Base-by-base conservation (phyloP, 306 rosid species). In the Vigna mungo region DNA sequence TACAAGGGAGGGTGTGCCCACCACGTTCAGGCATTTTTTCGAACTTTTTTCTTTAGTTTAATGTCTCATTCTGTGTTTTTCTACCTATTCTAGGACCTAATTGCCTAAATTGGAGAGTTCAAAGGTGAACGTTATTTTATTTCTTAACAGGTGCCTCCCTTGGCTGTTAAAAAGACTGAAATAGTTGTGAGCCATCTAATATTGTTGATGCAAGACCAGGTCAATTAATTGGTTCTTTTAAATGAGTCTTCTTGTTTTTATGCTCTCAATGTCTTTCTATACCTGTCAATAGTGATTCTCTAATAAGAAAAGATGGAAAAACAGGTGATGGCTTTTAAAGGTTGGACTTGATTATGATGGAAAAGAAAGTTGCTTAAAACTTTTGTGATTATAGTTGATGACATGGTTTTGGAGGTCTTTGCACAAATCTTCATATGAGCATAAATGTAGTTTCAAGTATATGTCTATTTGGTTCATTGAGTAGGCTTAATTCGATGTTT, bases 151-250 rank as follows among this genome's bases (percentile, higher is more conserved):
- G 86, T 93, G 49, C 98, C 97, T 73, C 98, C 98, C 7, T 85
- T 93, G 89, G 90, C 88, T 71, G 78, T 86, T 36, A 79, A 82
- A 39, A 93, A 87, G 91, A 93, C 96, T 16, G 96, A 97, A 64
- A 80, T 93, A 55, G 89, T 93, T 61, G 92, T 93, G 25, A 91
- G 97, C 85, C 97, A 96, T 43, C 84, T 93, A 49, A 87, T 91
- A 78, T 88, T 97, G 17, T 79, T 93, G 85, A 93, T 91, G 98
- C 98, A 91, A 85, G 98, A 89, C 66, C 98, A 93, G 93, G 98
- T 91, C 81, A 46, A 17, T 46, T 53, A 16, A 49, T 62, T 7
- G 2, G 21, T 53, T 39, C 21, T 16, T 51, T 5, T 23, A 1
- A 1, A 51, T 43, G 36, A 9, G 11, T 49, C 47, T 16, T 73